These are phyloP conservation scores for Vachellia pachyceras DNA, from an alignment of 306 rosid species.

Conservation along the genomic window DNA sequence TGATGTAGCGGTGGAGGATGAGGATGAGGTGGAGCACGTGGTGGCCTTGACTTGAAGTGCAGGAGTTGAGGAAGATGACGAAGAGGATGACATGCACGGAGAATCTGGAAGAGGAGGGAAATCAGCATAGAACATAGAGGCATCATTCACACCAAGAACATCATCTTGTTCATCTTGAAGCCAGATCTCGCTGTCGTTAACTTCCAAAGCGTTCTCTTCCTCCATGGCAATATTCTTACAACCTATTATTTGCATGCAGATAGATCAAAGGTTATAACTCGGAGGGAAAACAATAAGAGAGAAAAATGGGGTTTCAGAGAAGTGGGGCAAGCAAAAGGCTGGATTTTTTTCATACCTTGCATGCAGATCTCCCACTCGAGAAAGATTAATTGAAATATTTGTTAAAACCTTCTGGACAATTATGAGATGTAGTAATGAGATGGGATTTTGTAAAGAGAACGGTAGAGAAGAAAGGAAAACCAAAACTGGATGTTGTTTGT, in stretches of 20 bases:
- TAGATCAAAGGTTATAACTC: neutral
- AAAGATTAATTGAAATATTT: neutral
- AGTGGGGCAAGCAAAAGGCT: neutral
- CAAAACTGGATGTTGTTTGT: neutral
- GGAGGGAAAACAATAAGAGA: no score
- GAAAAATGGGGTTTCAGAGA: neutral
- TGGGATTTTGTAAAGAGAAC: neutral
- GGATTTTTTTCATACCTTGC: conserved; percentile 23
- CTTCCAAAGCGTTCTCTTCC: conserved; percentile 36
- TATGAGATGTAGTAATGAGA: neutral
- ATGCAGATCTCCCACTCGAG: conserved; percentile 10
- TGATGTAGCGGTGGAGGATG: conserved; percentile 63
- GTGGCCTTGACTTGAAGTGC: conserved; percentile 50
- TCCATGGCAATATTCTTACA: conserved; percentile 17
- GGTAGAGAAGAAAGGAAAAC: neutral
- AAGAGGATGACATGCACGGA: conserved; percentile 96
- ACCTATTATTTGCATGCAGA: conserved; percentile 12
- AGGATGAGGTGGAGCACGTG: conserved; percentile 42
- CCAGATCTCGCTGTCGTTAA: conserved; percentile 62
- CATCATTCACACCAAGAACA: conserved; percentile 51
- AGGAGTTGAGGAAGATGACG: conserved; percentile 62
- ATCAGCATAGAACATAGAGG: conserved; percentile 71
- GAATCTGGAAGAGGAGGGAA: conserved; percentile 86
- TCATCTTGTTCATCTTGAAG: conserved; percentile 51
- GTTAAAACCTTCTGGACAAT: neutral